Conservation (phyloP, 176 grass and related monocot species). For the Phragmites australis region DNA sequence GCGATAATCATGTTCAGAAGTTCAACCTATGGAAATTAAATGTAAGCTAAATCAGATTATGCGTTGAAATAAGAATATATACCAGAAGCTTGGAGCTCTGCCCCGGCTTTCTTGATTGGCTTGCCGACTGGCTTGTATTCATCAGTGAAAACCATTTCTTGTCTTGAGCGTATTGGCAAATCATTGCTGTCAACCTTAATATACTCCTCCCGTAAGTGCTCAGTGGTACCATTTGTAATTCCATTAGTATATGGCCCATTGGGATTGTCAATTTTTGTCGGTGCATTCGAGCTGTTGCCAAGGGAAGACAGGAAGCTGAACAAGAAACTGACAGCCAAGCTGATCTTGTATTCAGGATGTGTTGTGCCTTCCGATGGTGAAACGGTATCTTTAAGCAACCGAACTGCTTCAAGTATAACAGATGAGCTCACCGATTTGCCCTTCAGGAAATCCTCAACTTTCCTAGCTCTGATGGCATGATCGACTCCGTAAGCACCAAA, state of each 20-base stretch:
- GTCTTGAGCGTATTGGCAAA: constrained; percentile 58
- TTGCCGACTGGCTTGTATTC: constrained; percentile 76
- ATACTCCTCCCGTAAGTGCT: not conserved
- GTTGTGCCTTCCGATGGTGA: constrained; percentile 58
- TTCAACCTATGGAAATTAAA: not conserved
- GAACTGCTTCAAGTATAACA: constrained; percentile 59
- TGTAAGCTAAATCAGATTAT: not conserved
- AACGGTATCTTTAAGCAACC: constrained; percentile 54
- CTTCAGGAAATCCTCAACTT: constrained; percentile 73
- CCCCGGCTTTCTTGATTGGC: constrained; percentile 66
- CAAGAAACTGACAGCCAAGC: constrained; percentile 69
- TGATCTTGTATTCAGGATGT: constrained; percentile 68
- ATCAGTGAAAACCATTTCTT: constrained; percentile 53
- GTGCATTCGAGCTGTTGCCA: constrained; percentile 24
- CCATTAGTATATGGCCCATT: constrained; percentile 29
- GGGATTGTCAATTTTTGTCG: constrained; percentile 8
- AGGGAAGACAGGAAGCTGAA: constrained; percentile 77
- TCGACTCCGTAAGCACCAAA: constrained; percentile 70
- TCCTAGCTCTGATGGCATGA: constrained; percentile 63
- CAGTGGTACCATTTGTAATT: not conserved
- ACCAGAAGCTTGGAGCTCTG: constrained; percentile 92
- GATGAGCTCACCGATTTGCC: constrained; percentile 55
- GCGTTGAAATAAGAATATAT: constrained; percentile 30
- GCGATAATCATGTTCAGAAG: not conserved
- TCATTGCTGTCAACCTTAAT: constrained; percentile 1